phyloP scores from a whole-genome alignment of 805 yeast species.

The Wickerhamiella australiensis region DNA sequence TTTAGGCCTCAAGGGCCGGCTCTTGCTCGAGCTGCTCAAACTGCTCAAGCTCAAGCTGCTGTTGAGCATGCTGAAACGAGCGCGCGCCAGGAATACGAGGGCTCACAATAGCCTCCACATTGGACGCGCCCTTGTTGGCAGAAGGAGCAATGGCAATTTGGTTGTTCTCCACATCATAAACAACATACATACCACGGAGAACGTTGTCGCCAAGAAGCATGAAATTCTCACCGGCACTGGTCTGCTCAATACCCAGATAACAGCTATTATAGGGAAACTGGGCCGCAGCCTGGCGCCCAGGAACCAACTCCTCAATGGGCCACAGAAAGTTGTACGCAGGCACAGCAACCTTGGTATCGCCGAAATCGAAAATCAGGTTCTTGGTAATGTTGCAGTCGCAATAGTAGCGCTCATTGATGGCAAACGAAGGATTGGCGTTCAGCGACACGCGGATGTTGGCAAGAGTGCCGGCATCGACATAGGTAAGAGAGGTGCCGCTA shows the following conservation, averaged over 20 bases:
- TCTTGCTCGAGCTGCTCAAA: neutral
- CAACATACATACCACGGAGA: conserved; percentile 48
- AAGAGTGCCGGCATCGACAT: conserved; percentile 33
- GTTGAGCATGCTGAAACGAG: neutral
- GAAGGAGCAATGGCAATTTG: conserved; percentile 42
- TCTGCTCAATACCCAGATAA: conserved; percentile 27
- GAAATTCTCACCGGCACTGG: conserved; percentile 25
- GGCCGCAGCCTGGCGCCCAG: conserved; percentile 20
- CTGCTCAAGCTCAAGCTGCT: neutral
- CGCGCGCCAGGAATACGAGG: conserved; percentile 18
- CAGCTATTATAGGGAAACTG: conserved; percentile 30
- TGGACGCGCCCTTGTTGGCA: conserved; percentile 19
- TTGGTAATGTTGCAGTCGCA: conserved; percentile 30
- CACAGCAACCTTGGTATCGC: conserved; percentile 22
- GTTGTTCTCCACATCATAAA: conserved; percentile 46
- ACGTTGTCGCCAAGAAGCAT: conserved; percentile 50
- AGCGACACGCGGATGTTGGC: conserved; percentile 29
- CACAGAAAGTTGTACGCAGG: conserved; percentile 29
- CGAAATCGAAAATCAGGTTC: conserved; percentile 25
- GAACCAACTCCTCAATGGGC: conserved; percentile 28
- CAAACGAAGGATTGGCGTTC: conserved; percentile 30
- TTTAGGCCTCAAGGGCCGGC: too few relatives aligned
- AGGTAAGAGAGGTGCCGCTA: conserved; percentile 44
- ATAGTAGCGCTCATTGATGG: conserved; percentile 28
- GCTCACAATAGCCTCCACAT: conserved; percentile 23